These are phyloP conservation scores for Trametopsis cervina DNA, from an alignment of 768 basidiomycete species.

Conservation along the genomic window DNA sequence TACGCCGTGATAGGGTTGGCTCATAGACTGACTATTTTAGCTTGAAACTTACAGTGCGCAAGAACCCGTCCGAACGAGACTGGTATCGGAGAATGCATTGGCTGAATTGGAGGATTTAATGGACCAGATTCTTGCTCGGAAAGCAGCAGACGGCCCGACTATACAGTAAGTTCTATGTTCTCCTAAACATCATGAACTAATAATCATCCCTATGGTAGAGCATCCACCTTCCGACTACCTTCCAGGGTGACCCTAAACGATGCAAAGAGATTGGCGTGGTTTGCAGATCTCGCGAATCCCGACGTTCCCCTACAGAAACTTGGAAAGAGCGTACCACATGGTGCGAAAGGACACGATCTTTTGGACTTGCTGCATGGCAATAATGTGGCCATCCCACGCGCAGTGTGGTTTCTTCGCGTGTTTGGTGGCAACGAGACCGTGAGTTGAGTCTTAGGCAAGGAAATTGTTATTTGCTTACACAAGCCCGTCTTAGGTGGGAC, in stretches of 20 bases:
- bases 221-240: constrained; percentile 71
- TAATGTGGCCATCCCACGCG: constrained; percentile 71
- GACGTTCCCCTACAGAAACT: constrained; percentile 75
- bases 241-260: constrained; percentile 80
- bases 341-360: constrained; percentile 78
- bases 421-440: constrained; percentile 87
- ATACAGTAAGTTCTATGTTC: constrained; percentile 55
- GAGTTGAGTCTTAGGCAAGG: constrained; percentile 16
- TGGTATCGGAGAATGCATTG: constrained; percentile 47
- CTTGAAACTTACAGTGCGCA: constrained; percentile 60
- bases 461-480: not conserved
- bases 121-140: constrained; percentile 65
- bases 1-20: too few species aligned
- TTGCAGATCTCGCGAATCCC: constrained; percentile 74
- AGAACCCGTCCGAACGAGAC: constrained; percentile 40
- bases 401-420: constrained; percentile 84
- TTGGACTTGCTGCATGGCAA: constrained; percentile 73
- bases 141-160: constrained; percentile 45
- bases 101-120: constrained; percentile 65
- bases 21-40: too few species aligned
- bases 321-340: constrained; percentile 81
- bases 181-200: not conserved
- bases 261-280: constrained; percentile 74
- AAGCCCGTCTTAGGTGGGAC: constrained; percentile 44
- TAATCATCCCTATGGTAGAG: constrained; percentile 33